These are phyloP conservation scores for Gillenia trifoliata DNA, from an alignment of 306 rosid species.

Conservation along the genomic window DNA sequence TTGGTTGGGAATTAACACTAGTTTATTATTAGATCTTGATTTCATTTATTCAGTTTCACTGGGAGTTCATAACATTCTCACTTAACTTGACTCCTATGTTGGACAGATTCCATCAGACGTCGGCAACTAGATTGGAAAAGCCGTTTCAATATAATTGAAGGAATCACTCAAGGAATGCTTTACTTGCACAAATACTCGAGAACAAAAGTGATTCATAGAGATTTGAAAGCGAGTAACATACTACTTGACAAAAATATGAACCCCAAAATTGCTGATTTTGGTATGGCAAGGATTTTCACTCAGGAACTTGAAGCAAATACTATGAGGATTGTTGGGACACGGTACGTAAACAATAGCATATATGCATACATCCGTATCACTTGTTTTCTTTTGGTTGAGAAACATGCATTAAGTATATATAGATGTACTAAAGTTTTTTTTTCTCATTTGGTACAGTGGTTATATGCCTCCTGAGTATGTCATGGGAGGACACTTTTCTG, in stretches of 20 bases:
- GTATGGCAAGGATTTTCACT: slow-evolving; percentile 6
- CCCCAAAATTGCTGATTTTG: neutral
- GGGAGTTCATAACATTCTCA: too few species aligned
- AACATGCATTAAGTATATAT: neutral
- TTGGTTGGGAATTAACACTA: neutral
- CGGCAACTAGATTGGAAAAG: neutral
- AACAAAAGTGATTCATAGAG: slow-evolving; percentile 1
- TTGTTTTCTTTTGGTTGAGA: neutral
- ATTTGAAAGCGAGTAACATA: slow-evolving; percentile 5
- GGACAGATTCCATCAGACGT: neutral
- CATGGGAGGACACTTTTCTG: neutral
- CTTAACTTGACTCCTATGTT: neutral
- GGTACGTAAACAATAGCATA: neutral
- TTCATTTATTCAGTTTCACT: too few species aligned
- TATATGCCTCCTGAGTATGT: neutral
- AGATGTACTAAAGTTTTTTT: neutral
- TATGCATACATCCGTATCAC: neutral
- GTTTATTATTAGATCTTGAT: neutral
- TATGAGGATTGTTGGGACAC: neutral
- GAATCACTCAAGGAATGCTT: slow-evolving; percentile 5
- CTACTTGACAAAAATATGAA: slow-evolving; percentile 8
- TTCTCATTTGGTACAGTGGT: neutral
- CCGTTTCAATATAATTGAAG: neutral
- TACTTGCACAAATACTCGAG: slow-evolving; percentile 9
- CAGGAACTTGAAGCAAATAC: neutral